Base-by-base conservation (phyloP, 1,139 yeast species). In the Saccharomyces hybrid region DNA sequence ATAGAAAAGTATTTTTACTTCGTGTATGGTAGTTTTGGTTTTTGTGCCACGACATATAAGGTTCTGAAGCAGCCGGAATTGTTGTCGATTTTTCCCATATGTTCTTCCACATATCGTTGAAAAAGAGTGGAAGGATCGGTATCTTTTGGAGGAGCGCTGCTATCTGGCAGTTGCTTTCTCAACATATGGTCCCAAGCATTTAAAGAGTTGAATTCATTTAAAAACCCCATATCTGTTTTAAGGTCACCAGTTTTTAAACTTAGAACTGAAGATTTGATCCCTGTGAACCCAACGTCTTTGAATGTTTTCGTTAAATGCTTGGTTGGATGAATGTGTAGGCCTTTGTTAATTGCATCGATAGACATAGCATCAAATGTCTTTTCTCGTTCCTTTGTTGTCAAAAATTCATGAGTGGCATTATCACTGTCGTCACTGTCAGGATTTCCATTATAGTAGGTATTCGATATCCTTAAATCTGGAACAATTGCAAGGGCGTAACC, bases 241-340 rank as follows among this genome's bases (percentile, higher is more conserved):
- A 65, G 51, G 54, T 67, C 71, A 31, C 71, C 71, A 5, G 63
- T 55, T 48, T 64, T 64, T 24, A 67, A 53, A 51, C 63, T 63
- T 19, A 68, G 29, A 9, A 64, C 59, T 1, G 71, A 55, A 29
- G 65, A 62, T 42, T 66, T 65, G 9, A 68, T 59, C 51, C 64
- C 61, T 4, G 58, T 57, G 51, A 67, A 67, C 1, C 71, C 71
- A 4, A 59, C 63, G 32, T 66, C 64, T 48, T 62, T 63, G 31
- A 67, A 60, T 4, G 60, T 58, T 26, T 58, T 60, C 8, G 61
- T 58, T 7, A 68, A 51, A 51, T 65, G 64, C 34, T 61, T 59
- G 29, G 69, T 65, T 31, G 71, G 71, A 47, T 56, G 61, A 19
- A 66, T 57, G 46, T 64, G 66, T 7, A 66, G 47, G 4, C 69